Evolutionary conservation across 805 yeast genomes (phyloP), one percentile per base, ranked within the genome.

Genomic region (Saccharomycodes ludwigii): DNA sequence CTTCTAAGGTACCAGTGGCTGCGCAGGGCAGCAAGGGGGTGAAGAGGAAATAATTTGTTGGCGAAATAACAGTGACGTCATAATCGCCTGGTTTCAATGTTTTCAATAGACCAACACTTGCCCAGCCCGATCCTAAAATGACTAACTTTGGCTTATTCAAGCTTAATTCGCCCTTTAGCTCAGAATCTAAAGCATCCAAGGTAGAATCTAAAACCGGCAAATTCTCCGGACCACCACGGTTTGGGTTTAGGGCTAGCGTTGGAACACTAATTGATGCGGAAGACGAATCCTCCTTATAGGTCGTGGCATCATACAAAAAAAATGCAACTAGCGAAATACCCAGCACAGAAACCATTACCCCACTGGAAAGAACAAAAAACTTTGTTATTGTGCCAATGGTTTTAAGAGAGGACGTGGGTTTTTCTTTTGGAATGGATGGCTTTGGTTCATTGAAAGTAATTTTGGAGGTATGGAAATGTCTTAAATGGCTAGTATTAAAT

Each of bases 121-220:
- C 83, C 83, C 83, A 76, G 28, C 83, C 83, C 23, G 76, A 66
- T 12, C 83, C 83, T 21, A 76, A 56, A 21, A 76, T 60, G 3
- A 76, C 80, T 32, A 76, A 54, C 37, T 65, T 65, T 21, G 77
- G 78, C 47, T 65, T 71, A 11, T 17, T 26, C 38, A 56, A 64
- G 36, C 63, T 58, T 7, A 58, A 37, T n/a, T 52, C 42, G 34
- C 63, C 65, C 40, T 66, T 68, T n/a, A 52, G 63, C 14, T 57
- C 62, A 18, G 58, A 51, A 45, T 76, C 83, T 37, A 61, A 66
- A 24, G 71, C 68, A 43, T 76, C 84, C 33, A 76, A 52, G 37
- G 66, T 68, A 21, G 66, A 61, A 23, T 63, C 63, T 39, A 73
- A 58, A 18, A 76, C 68, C 1, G 82, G 83, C 36, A 77, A 55